Conservation (phyloP, 2,329 filamentous ascomycete species). For the Talaromyces sp. region DNA sequence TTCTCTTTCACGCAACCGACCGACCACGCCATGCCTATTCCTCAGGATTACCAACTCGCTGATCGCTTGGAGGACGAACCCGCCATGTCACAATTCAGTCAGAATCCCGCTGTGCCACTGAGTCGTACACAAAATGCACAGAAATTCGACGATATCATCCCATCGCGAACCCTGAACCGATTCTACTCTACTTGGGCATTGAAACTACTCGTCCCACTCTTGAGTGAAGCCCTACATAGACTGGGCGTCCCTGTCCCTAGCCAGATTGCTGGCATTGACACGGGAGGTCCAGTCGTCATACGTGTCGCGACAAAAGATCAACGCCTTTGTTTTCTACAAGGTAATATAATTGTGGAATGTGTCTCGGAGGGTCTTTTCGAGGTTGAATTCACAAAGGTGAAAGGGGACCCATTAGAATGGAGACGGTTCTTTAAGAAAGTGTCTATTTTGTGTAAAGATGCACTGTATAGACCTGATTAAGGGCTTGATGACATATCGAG, state of each 20-base stretch:
- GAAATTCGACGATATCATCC: conserved; percentile 85
- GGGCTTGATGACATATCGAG: background rate
- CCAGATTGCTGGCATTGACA: conserved; percentile 41
- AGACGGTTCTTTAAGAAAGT: conserved; percentile 93
- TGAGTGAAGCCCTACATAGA: conserved; percentile 75
- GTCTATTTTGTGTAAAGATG: conserved; percentile 81
- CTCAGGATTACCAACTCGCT: conserved; percentile 42
- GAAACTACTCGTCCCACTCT: conserved; percentile 68
- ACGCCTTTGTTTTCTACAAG: conserved; percentile 41
- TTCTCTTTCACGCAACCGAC: conserved; percentile 46
- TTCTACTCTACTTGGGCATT: conserved; percentile 84
- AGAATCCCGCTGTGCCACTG: conserved; percentile 70
- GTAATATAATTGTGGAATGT: conserved; percentile 41
- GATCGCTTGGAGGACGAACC: conserved; percentile 78
- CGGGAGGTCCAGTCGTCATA: conserved; percentile 55
- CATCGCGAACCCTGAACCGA: conserved; percentile 76
- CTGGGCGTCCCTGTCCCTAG: conserved; percentile 70
- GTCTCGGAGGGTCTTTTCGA: conserved; percentile 63
- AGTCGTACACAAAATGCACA: conserved; percentile 84
- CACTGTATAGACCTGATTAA: conserved; percentile 60
- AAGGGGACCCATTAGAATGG: conserved; percentile 96
- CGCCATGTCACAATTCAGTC: conserved; percentile 75
- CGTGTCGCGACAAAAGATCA: conserved; percentile 66
- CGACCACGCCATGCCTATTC: conserved; percentile 27
- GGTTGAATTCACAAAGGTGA: conserved; percentile 86